Evolutionary conservation across 371 early-diverging fungal species (phyloP), one percentile per base, ranked within the genome.

Genomic region (Lichtheimia ornata): DNA sequence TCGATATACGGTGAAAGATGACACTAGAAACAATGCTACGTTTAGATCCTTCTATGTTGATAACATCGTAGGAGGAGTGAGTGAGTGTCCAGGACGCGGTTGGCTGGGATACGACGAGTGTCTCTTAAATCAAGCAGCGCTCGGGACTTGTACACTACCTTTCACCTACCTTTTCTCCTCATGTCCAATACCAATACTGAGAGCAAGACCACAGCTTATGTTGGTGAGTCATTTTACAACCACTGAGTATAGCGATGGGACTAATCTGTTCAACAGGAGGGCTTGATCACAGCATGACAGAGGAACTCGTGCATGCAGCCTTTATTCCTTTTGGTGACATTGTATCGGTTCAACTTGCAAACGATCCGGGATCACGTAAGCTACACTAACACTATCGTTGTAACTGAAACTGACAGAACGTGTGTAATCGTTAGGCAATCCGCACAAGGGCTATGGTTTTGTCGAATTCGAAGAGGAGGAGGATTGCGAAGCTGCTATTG

Each of bases 251-350:
- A 5, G 30, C n/a, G 25, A 17, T 13, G 15, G 14, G 7, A 17
- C 22, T 47, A 27, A 52, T 18, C 52, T 11, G 11, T 15, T 35
- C 28, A 25, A 13, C 20, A 84, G 93, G 92, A 65, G 95, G 96
- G 15, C 77, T 98, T 43, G 94, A 92, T 56, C 84, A 90, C 41
- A 81, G 88, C 58, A 92, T 95, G 25, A 89, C 86, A 17, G 86
- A 90, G 50, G 77, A 88, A 53, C 81, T 88, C 0, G 78, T 98
- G 9, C 87, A 91, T 52, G 90, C 94, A 0, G 95, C 96, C 0
- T 97, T 97, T 73, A 85, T 97, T 52, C 96, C 99, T 0, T 98
- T 97, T 82, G 99, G 99, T 45, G 96, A 97, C 54, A 91, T 98
- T 62, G 88, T 93, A 9, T 87, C 91, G 54, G 86, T 97, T 27